These are phyloP conservation scores for Dichomitus squalens DNA, from an alignment of 1,284 basidiomycete species.

Conservation along the genomic window DNA sequence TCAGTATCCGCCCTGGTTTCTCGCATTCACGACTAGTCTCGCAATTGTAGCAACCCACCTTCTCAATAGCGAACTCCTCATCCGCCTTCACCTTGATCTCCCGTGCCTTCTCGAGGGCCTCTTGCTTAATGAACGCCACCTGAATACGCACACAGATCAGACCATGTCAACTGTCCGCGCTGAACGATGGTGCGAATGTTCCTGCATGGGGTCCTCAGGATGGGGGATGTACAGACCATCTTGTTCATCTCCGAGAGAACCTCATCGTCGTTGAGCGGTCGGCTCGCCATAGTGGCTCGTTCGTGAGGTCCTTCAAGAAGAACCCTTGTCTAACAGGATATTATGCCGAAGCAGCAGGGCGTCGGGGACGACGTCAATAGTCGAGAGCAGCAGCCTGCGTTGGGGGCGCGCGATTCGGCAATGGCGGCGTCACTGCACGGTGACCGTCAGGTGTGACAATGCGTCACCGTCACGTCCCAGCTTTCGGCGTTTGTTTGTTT, in stretches of 20 bases:
- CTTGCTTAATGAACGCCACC: constrained; percentile 97
- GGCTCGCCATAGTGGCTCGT: constrained; percentile 48
- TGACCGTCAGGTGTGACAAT: constrained; percentile 3
- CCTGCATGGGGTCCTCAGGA: neutral
- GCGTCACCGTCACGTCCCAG: constrained; percentile 2
- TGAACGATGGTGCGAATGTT: neutral
- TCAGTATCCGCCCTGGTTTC: neutral
- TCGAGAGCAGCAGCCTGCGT: neutral
- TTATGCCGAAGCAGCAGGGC: constrained; percentile 1
- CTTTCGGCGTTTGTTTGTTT: neutral
- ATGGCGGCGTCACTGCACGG: constrained; percentile 1
- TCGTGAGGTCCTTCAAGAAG: neutral
- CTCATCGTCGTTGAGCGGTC: constrained; percentile 93
- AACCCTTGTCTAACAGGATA: neutral
- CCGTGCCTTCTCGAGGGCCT: constrained; percentile 94
- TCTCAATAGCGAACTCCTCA: constrained; percentile 97
- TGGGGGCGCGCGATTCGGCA: constrained; percentile 5
- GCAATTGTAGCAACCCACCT: constrained; percentile 51
- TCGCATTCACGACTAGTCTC: neutral
- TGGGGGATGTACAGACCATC: constrained; percentile 68
- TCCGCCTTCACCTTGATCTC: constrained; percentile 97
- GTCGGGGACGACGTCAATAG: too few relatives aligned
- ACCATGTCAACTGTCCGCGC: neutral
- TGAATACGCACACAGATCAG: constrained; percentile 35
- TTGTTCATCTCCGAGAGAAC: constrained; percentile 98